A percentile compares a stretch with the other conserved stretches of the same genome.
These are phyloP conservation scores for Backusella macrospora DNA, from an alignment of 192 early-diverging fungal genomes.

Conservation along the genomic window DNA sequence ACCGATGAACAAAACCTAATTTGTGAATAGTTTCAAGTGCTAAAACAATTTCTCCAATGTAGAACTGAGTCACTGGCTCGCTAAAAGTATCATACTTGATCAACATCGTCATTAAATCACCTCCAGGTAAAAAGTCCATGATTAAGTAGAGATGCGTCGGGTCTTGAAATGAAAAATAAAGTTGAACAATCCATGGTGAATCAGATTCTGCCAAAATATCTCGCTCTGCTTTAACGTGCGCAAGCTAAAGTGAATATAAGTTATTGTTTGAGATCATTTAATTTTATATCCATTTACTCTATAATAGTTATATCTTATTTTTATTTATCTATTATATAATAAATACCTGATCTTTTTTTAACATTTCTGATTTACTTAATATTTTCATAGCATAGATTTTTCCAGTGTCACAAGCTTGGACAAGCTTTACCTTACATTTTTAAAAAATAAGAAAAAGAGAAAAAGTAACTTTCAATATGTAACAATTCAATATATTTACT, in stretches of 20 bases:
- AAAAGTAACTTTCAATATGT: neutral
- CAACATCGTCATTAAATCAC: conserved; percentile 99
- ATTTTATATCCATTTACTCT: no score
- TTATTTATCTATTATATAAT: neutral
- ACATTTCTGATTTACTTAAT: conserved; percentile 92
- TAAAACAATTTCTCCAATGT: conserved; percentile 95
- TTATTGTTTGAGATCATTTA: no score
- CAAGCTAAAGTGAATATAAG: conserved; percentile 65
- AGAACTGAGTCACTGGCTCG: conserved; percentile 97
- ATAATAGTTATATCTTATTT: neutral
- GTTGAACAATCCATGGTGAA: conserved; percentile 96
- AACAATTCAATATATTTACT: conserved; percentile 34
- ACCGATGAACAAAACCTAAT: conserved; percentile 94
- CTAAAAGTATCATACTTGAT: conserved; percentile 98
- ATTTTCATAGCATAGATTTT: conserved; percentile 99
- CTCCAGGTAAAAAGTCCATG: conserved; percentile 99
- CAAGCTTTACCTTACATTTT: conserved; percentile 74
- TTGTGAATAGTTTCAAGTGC: conserved; percentile 94
- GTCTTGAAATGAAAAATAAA: conserved; percentile 99
- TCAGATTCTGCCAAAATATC: conserved; percentile 96
- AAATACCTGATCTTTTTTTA: conserved; percentile 91
- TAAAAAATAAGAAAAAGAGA: neutral
- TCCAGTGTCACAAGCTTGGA: conserved; percentile 93
- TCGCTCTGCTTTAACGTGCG: conserved; percentile 97
- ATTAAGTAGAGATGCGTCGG: conserved; percentile 91